Evolutionary conservation across 805 yeast genomes (phyloP), one percentile per base, ranked within the genome.

Genomic region (Yamadazyma scolyti): DNA sequence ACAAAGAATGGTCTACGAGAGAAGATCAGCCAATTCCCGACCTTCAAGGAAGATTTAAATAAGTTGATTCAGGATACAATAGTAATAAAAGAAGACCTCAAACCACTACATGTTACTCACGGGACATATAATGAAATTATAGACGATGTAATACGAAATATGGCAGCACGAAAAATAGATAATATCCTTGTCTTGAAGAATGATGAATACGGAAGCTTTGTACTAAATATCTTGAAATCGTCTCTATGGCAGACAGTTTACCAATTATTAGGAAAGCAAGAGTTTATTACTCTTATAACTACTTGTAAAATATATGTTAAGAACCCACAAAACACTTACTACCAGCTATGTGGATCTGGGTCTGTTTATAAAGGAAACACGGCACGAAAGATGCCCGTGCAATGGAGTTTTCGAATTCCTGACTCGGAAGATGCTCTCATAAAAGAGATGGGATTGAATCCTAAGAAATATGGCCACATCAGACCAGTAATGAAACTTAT

Each of bases 161-260:
- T 73, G 21, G 27, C 58, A 1, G 34, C 40, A 2, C 42, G 48
- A 8, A 52, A 54, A 13, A 42, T 49, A 2, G 35, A 48, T 3
- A 74, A 75, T 46, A 58, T 59, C 0, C 30, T 79, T 4, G 39
- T 58, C 0, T 43, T 47, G 26, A 83, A 82, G 0, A 73, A 71
- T 37, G 43, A 43, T 3, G 52, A 61, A 27, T 37, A 34, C 16
- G 46, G 47, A 3, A 54, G 48, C 37, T 52, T 65, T n/a, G 53
- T 54, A 15, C 61, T 63, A 3, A 54, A 61, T 11, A 31, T 50
- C 2, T 39, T 81, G 12, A 76, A 75, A 36, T 47, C 60, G 4
- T 42, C 56, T 3, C 39, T 48, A 2, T 78, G 84, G 77, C 61
- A 61, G 18, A 39, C 46, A 3, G 25, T 77, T 0, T 71, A 58